phyloP scores from a whole-genome alignment of 345 rosid genomes.

The Aquilaria malaccensis region DNA sequence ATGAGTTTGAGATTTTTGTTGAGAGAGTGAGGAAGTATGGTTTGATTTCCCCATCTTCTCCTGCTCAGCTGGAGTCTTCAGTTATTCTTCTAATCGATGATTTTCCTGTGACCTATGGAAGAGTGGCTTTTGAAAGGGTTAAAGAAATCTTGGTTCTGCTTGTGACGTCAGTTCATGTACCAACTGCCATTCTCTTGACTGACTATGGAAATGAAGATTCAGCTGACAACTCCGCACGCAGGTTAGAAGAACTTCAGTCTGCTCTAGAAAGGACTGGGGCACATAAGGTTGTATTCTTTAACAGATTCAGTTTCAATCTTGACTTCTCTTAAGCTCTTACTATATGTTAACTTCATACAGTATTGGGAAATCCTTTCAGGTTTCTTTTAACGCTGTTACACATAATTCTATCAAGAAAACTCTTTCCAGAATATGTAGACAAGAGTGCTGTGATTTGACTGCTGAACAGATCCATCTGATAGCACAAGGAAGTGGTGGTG shows the following conservation, averaged over 20 bases:
- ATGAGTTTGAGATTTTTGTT: slow-evolving; percentile 77
- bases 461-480: slow-evolving; percentile 65
- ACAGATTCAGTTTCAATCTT: slow-evolving; percentile 18
- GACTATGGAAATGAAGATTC: slow-evolving; percentile 54
- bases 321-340: slow-evolving; percentile 3
- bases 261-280: slow-evolving; percentile 81
- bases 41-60: slow-evolving; percentile 38
- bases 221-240: slow-evolving; percentile 35
- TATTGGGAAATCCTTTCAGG: slow-evolving; percentile 39
- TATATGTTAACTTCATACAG: slow-evolving; percentile 21
- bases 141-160: slow-evolving; percentile 61
- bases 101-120: slow-evolving; percentile 69
- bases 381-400: slow-evolving; percentile 84
- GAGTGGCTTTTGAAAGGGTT: slow-evolving; percentile 65
- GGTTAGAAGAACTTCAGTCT: slow-evolving; percentile 57
- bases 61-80: slow-evolving; percentile 29
- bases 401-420: slow-evolving; percentile 65
- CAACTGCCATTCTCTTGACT: slow-evolving; percentile 64
- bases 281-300: slow-evolving; percentile 56
- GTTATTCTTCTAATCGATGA: slow-evolving; percentile 77
- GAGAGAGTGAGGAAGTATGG: slow-evolving; percentile 74
- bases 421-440: slow-evolving; percentile 68
- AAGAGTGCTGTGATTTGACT: slow-evolving; percentile 48
- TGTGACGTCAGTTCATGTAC: slow-evolving; percentile 56
- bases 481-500: slow-evolving; percentile 85